Evolutionary conservation across 2,329 filamentous ascomycete genomes (phyloP).

Genomic region (Diatrype stigma): DNA sequence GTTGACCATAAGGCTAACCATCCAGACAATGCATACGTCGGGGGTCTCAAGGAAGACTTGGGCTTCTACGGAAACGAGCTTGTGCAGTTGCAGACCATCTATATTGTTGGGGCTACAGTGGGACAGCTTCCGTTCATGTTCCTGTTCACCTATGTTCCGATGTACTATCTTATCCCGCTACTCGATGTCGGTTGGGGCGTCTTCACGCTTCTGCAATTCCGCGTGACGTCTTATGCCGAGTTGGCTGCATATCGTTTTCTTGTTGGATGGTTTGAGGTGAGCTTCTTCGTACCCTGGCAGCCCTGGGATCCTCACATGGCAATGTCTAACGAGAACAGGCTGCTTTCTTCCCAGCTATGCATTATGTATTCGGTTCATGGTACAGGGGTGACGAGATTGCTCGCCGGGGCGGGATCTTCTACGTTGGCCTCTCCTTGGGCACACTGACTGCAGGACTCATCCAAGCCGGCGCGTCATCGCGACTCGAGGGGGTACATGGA

Average conservation of each 20-base stretch:
- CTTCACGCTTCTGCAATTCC: conserved; percentile 53
- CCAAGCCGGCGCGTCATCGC: conserved; percentile 36
- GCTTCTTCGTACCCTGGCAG: background rate
- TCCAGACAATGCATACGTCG: conserved; percentile 20
- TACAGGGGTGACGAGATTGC: conserved; percentile 44
- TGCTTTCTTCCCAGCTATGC: conserved; percentile 37
- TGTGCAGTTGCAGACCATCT: conserved; percentile 19
- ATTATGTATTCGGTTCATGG: conserved; percentile 42
- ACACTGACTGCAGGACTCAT: conserved; percentile 50
- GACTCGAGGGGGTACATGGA: conserved; percentile 40
- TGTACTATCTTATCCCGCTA: conserved; percentile 34
- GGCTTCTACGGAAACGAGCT: conserved; percentile 18
- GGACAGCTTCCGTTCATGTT: conserved; percentile 18
- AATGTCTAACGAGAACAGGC: conserved; percentile 11
- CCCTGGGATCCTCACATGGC: too few relatives aligned
- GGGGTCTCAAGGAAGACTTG: conserved; percentile 18
- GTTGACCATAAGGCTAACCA: too few relatives aligned
- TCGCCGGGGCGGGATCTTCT: conserved; percentile 49
- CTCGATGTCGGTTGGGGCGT: conserved; percentile 52
- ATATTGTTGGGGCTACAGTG: conserved; percentile 15
- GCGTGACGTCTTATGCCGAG: conserved; percentile 44
- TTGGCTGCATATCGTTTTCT: conserved; percentile 50
- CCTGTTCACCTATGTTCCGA: conserved; percentile 17
- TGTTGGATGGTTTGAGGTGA: conserved; percentile 47
- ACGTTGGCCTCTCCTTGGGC: conserved; percentile 47